Conservation (phyloP, 176 grass and related monocot species). For the Oryza nivara region DNA sequence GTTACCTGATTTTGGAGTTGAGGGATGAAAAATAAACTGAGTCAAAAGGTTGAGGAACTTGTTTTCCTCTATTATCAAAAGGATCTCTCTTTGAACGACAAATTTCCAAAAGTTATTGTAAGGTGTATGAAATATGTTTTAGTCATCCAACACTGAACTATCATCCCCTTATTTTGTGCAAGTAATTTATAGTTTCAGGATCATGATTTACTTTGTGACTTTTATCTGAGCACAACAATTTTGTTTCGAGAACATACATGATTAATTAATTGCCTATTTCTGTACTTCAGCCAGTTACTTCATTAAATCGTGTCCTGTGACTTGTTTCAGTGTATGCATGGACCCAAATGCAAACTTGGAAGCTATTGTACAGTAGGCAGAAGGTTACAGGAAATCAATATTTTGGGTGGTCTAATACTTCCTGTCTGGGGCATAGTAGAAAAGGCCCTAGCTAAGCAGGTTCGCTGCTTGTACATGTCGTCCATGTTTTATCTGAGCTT, state of each 20-base stretch:
- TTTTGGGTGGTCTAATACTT: constrained; percentile 92
- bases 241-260: neutral
- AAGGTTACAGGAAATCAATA: constrained; percentile 86
- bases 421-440: constrained; percentile 86
- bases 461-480: constrained; percentile 34
- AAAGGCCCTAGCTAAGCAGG: constrained; percentile 85
- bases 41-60: neutral
- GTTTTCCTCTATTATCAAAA: neutral
- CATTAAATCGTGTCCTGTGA: constrained; percentile 26
- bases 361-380: constrained; percentile 83
- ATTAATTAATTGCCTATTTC: neutral
- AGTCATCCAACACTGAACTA: neutral
- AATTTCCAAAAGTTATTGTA: neutral
- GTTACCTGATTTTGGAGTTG: neutral
- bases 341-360: constrained; percentile 91
- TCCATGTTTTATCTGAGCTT: constrained; percentile 16
- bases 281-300: constrained; percentile 23
- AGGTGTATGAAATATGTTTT: neutral
- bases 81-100: neutral
- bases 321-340: constrained; percentile 89
- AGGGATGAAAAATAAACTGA: neutral
- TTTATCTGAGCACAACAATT: neutral
- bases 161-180: neutral
- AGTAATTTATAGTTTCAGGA: constrained; percentile 3
- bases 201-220: neutral